phyloP scores from a whole-genome alignment of 352 stramenopile species.

The Phytophthora sp. region DNA sequence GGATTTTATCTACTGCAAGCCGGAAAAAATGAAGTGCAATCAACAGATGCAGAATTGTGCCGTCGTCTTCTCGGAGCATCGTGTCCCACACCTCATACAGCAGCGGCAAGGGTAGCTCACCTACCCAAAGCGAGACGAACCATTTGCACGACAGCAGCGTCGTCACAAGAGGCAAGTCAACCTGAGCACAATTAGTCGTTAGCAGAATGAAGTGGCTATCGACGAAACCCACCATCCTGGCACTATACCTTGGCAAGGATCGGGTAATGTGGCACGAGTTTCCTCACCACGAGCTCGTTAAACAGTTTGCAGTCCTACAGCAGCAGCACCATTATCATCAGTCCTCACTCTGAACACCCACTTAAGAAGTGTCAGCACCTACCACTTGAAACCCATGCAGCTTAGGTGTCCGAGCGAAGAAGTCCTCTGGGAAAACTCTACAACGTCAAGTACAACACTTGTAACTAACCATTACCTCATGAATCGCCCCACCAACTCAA shows the following conservation, averaged over 20 bases:
- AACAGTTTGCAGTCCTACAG: constrained; percentile 67
- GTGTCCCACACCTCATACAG: constrained; percentile 65
- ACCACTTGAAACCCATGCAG: constrained; percentile 82
- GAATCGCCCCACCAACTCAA: background rate
- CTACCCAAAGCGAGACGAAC: constrained; percentile 79
- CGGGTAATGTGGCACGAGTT: constrained; percentile 57
- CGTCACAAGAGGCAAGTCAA: constrained; percentile 62
- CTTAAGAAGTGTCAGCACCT: background rate
- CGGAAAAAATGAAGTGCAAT: constrained; percentile 65
- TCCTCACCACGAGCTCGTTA: constrained; percentile 52
- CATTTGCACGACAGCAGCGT: constrained; percentile 79
- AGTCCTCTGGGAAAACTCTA: constrained; percentile 77
- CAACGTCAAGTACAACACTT: background rate
- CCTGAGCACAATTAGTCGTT: constrained; percentile 25
- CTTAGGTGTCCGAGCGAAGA: constrained; percentile 70
- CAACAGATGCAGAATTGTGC: constrained; percentile 67
- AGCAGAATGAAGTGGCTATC: too few species aligned
- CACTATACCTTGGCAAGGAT: constrained; percentile 48
- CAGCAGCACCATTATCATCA: background rate
- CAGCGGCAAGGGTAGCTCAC: constrained; percentile 51
- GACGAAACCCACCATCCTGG: background rate
- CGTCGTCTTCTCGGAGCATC: constrained; percentile 58
- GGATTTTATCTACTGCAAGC: constrained; percentile 45
- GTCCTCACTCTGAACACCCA: background rate
- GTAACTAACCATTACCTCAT: background rate